A percentile compares a stretch with the other conserved stretches of the same genome.
Evolutionary conservation across 148 eudicot species (phyloP).

Genomic region (Chenopodium quinoa): DNA sequence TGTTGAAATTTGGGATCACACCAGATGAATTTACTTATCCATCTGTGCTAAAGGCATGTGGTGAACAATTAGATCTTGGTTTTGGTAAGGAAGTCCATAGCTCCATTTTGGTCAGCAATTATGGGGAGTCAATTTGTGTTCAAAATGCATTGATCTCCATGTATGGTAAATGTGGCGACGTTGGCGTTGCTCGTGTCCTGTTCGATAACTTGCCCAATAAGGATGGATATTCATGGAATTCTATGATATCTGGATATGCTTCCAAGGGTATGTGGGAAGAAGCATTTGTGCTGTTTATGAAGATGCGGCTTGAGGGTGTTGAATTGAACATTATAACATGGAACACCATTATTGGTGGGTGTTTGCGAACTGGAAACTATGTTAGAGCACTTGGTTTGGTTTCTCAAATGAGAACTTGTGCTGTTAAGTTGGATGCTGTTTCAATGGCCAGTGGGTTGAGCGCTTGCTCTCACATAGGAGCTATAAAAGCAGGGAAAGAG

Average conservation of each 20-base stretch:
- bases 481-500: slow-evolving; percentile 51
- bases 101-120: slow-evolving; percentile 37
- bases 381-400: slow-evolving; percentile 48
- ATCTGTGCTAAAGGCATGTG: slow-evolving; percentile 77
- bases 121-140: slow-evolving; percentile 45
- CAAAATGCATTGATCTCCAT: slow-evolving; percentile 73
- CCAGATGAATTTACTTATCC: slow-evolving; percentile 79
- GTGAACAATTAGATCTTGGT: slow-evolving; percentile 49
- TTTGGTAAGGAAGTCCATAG: slow-evolving; percentile 59
- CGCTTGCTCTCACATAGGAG: slow-evolving; percentile 71
- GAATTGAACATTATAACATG: slow-evolving; percentile 59
- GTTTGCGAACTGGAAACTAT: slow-evolving; percentile 58
- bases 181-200: slow-evolving; percentile 51
- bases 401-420: slow-evolving; percentile 46
- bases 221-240: slow-evolving; percentile 82
- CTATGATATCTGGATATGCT: slow-evolving; percentile 68
- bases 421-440: slow-evolving; percentile 55
- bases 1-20: slow-evolving; percentile 51
- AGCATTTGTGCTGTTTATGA: slow-evolving; percentile 54
- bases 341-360: slow-evolving; percentile 82
- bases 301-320: slow-evolving; percentile 40
- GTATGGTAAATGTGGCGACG: slow-evolving; percentile 81
- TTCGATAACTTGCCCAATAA: slow-evolving; percentile 50
- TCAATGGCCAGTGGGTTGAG: slow-evolving; percentile 61
- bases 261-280: slow-evolving; percentile 59